Conservation (phyloP, 208 protist genomes). For the Trichomonas tenax region DNA sequence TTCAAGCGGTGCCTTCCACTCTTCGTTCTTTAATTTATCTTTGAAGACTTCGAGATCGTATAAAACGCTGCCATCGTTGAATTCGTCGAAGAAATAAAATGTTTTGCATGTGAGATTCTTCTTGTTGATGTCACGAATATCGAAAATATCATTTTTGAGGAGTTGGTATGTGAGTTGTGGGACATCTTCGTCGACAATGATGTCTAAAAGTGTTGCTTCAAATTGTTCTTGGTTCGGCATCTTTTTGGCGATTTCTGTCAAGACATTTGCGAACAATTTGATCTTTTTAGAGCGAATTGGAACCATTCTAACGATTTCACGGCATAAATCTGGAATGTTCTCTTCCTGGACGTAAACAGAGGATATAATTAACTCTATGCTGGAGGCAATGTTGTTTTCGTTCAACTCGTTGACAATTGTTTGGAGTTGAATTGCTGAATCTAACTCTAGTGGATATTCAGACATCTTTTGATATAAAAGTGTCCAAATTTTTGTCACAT, state of each 20-base stretch:
- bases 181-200: not conserved
- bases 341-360: not conserved
- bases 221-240: not conserved
- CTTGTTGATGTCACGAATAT: not conserved
- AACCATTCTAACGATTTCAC: not conserved
- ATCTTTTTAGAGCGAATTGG: not conserved
- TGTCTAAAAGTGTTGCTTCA: not conserved
- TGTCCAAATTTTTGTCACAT: no score
- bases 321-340: not conserved
- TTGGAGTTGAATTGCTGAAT: not conserved
- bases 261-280: not conserved
- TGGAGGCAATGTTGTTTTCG: not conserved
- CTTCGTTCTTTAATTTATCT: not conserved
- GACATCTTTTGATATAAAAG: not conserved
- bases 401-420: not conserved
- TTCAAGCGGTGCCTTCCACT: not conserved
- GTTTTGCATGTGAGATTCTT: not conserved
- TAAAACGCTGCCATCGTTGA: not conserved
- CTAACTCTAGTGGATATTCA: not conserved
- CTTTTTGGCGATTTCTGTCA: not conserved
- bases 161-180: not conserved
- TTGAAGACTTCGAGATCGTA: not conserved
- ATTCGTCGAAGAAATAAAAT: not conserved
- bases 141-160: not conserved
- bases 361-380: not conserved